Conservation (phyloP, 371 early-diverging fungal genomes). For the Encephalitozoon cuniculi region DNA sequence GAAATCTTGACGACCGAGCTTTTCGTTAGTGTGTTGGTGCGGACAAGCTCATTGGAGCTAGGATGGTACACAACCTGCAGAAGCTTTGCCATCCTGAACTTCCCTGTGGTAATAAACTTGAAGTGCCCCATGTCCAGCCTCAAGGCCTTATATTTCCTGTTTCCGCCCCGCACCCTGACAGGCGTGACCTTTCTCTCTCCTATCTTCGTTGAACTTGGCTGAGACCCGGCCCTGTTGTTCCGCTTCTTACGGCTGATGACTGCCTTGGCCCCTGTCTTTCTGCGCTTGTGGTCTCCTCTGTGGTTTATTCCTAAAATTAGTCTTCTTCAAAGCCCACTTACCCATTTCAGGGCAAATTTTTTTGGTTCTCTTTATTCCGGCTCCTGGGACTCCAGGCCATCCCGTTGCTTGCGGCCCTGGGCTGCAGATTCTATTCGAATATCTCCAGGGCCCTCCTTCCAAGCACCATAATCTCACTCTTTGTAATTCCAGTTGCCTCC, state of each 20-base stretch:
- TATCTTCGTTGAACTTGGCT: slow-evolving; percentile 89
- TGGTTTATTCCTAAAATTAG: slow-evolving; percentile 52
- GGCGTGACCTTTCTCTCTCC: slow-evolving; percentile 83
- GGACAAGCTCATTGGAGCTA: slow-evolving; percentile 98
- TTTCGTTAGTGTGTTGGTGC: slow-evolving; percentile 99
- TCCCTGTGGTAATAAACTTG: neutral
- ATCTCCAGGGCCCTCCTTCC: neutral
- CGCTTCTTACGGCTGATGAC: slow-evolving; percentile 94
- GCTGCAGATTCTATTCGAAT: neutral
- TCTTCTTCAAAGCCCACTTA: slow-evolving; percentile 18
- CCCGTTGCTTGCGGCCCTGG: neutral
- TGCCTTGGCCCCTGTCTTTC: slow-evolving; percentile 90
- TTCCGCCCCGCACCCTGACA: slow-evolving; percentile 94
- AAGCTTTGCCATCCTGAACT: slow-evolving; percentile 70
- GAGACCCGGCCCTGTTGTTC: slow-evolving; percentile 94
- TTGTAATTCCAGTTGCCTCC: neutral
- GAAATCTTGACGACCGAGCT: slow-evolving; percentile 91
- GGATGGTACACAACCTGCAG: slow-evolving; percentile 96
- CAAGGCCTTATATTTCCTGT: slow-evolving; percentile 91
- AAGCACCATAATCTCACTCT: neutral
- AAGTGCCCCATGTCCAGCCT: slow-evolving; percentile 83
- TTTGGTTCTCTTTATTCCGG: neutral
- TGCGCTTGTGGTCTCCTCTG: slow-evolving; percentile 75
- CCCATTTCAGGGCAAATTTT: slow-evolving; percentile 51
- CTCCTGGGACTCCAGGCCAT: neutral